These are phyloP conservation scores for Bretschneidera sinensis DNA, from an alignment of 345 rosid genomes.

Conservation along the genomic window DNA sequence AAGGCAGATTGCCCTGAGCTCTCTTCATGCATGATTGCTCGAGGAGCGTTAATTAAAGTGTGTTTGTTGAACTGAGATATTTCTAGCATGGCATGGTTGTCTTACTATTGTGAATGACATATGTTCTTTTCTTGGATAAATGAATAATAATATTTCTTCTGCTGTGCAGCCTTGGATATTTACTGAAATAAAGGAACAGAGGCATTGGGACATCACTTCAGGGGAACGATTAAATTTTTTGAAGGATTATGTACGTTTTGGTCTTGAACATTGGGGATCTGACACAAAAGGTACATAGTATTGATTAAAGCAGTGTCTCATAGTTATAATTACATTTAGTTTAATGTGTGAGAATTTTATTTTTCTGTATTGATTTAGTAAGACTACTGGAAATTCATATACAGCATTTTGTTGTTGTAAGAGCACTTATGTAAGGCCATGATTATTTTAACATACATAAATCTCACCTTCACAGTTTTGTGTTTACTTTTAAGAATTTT, in stretches of 20 bases:
- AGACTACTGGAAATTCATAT: too few relatives aligned
- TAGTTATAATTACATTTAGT: neutral
- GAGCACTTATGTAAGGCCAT: too few relatives aligned
- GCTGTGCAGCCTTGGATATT: conserved; percentile 91
- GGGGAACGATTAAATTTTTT: conserved; percentile 74
- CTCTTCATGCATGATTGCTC: conserved; percentile 85
- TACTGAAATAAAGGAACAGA: conserved; percentile 93
- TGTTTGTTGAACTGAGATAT: neutral
- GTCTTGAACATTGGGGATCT: conserved; percentile 97
- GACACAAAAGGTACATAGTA: conserved; percentile 62
- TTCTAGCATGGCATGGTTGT: neutral
- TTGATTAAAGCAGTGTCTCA: too few relatives aligned
- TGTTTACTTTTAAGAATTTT: too few relatives aligned
- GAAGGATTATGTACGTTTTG: conserved; percentile 73
- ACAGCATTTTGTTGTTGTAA: too few relatives aligned
- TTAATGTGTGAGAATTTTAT: too few relatives aligned
- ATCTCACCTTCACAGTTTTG: too few relatives aligned
- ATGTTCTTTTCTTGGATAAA: neutral
- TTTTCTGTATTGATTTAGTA: too few relatives aligned
- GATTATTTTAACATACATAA: too few relatives aligned
- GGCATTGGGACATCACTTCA: conserved; percentile 92
- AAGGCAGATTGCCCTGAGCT: conserved; percentile 72
- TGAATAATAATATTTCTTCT: conserved; percentile 9
- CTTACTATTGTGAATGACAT: neutral
- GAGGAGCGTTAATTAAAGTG: conserved; percentile 89